Evolutionary conservation across 2,329 filamentous ascomycete genomes (phyloP), one percentile per base, ranked within the genome.

Genomic region (Aureobasidium pullulans): DNA sequence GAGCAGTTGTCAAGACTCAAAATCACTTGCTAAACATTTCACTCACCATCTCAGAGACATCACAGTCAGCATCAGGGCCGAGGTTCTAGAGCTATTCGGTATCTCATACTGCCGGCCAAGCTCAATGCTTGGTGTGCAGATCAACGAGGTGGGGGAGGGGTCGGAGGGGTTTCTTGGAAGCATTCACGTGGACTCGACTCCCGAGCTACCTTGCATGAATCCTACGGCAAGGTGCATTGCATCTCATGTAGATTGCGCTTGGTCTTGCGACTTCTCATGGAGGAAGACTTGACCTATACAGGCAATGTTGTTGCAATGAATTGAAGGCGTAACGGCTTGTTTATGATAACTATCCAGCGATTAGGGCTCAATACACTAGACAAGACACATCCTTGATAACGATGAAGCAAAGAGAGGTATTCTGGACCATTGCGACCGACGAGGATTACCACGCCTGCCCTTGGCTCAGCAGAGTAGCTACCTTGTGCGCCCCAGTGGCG

Each of bases 101-200:
- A 32, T 36, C 28, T 15, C 11, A 37, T 37, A 31, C 32, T 8
- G 6, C 15, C 32, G 47, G n/a, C 37, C 16, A 23, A 31, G 19
- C 34, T 40, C 6, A 15, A n/a, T 31, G 48, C 48, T 40, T 52
- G 48, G 36, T 52, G 40, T n/a, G 48, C 23, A 40, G 34, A 52
- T 52, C 48, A n/a, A 31, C 36, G 23, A 40, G 19, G 48, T 52
- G 48, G 48, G 48, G 48, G 36, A 52, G 48, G 48, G 48, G 48
- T 52, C 5, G 46, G 46, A 49, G 46, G 46, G 46, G 46, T 36
- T 36, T n/a, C 34, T 39, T 29, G 19, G 19, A 9, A 36, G 6
- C 32, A 2, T 15, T 40, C 48, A 52, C 48, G 48, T 52, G 48
- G 48, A 6, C 48, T 31, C 13, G 23, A 16, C 48, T 11, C 10